Conservation (phyloP, 768 basidiomycete genomes). For the Amanita pallidorosea region DNA sequence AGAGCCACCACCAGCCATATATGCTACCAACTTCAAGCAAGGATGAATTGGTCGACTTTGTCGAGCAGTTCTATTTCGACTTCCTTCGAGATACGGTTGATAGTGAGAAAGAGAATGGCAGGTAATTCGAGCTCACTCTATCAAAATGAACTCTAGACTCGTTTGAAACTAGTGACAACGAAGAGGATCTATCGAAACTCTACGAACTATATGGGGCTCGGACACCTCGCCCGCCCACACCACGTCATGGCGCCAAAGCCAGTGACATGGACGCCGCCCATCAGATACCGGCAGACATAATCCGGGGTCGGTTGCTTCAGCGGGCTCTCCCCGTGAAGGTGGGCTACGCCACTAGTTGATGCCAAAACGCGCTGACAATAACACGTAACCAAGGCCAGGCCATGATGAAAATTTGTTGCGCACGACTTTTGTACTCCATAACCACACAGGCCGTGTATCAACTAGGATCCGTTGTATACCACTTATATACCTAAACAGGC, state of each 20-base stretch:
- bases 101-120: not conserved
- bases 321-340: not conserved
- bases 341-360: not conserved
- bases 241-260: not conserved
- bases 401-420: not conserved
- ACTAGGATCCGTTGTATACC: not conserved
- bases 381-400: not conserved
- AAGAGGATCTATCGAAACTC: slow-evolving; percentile 17
- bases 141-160: not conserved
- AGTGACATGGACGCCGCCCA: not conserved
- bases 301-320: not conserved
- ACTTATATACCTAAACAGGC: too few relatives aligned
- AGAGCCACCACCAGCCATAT: not conserved
- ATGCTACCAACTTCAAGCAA: not conserved
- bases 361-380: not conserved
- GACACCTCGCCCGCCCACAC: slow-evolving; percentile 12
- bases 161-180: slow-evolving; percentile 9
- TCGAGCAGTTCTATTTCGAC: not conserved
- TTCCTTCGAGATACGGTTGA: not conserved
- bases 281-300: not conserved
- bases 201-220: slow-evolving; percentile 19
- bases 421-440: not conserved
- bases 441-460: not conserved
- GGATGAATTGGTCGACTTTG: not conserved
- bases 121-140: not conserved